phyloP scores from a whole-genome alignment of 2,329 filamentous ascomycete genomes.

The Pseudogymnoascus sp. region DNA sequence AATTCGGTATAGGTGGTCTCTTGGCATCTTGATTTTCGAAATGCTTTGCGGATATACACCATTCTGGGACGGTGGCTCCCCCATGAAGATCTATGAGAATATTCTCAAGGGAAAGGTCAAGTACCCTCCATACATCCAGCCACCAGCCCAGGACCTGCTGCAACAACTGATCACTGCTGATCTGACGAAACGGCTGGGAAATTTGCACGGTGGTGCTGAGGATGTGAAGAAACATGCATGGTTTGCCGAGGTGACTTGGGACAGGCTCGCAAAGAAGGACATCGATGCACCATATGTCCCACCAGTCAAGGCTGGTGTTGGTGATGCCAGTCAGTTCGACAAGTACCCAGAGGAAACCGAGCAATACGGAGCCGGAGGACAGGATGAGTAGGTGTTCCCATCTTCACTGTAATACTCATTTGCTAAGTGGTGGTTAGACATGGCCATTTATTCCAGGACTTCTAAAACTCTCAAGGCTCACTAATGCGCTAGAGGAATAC shows the following conservation, averaged over 20 bases:
- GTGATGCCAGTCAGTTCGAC: conserved; percentile 95
- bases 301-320: conserved; percentile 84
- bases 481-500: not conserved
- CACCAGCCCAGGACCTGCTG: conserved; percentile 86
- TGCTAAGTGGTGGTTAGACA: conserved; percentile 1
- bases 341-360: conserved; percentile 96
- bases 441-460: conserved; percentile 9
- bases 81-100: conserved; percentile 99
- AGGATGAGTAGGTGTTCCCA: conserved; percentile 70
- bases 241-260: conserved; percentile 98
- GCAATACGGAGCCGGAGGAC: conserved; percentile 69
- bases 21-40: conserved; percentile 97
- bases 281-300: conserved; percentile 98
- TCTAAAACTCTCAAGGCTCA: not conserved
- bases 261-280: conserved; percentile 85
- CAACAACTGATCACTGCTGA: conserved; percentile 90
- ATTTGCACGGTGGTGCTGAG: conserved; percentile 79
- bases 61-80: conserved; percentile 96
- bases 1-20: conserved; percentile 68
- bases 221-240: conserved; percentile 94
- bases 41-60: conserved; percentile 99
- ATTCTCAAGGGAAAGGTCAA: conserved; percentile 94
- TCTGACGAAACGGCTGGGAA: conserved; percentile 88
- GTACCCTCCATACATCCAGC: conserved; percentile 91
- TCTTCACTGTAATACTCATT: not conserved